Evolutionary conservation across 768 basidiomycete genomes (phyloP).

Genomic region (Asterophora lycoperdoides): DNA sequence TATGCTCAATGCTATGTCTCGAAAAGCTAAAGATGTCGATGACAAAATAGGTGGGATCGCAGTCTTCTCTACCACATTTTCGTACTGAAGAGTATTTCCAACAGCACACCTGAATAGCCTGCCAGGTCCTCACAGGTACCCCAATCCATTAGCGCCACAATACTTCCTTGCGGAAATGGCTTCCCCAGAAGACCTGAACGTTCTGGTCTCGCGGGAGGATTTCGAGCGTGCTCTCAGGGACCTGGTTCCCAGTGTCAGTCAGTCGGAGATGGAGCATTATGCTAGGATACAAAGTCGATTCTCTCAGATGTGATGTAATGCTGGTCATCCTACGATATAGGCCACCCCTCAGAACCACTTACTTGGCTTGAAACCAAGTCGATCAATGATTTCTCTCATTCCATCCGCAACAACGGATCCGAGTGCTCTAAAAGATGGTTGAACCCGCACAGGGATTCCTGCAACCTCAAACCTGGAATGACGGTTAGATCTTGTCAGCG

Average conservation of each 20-base stretch:
- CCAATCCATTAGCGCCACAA: constrained; percentile 76
- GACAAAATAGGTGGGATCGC: constrained; percentile 55
- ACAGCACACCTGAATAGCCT: constrained; percentile 46
- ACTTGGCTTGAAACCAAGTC: constrained; percentile 49
- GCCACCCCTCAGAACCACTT: constrained; percentile 48
- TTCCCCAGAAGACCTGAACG: constrained; percentile 57
- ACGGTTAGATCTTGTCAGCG: not conserved
- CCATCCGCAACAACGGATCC: constrained; percentile 43
- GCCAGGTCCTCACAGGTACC: constrained; percentile 41
- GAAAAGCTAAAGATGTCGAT: constrained; percentile 80
- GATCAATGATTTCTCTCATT: constrained; percentile 52
- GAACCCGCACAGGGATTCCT: constrained; percentile 44
- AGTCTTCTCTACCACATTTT: not conserved
- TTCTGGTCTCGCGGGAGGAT: constrained; percentile 72
- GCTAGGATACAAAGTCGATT: constrained; percentile 66
- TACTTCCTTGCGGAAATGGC: constrained; percentile 89
- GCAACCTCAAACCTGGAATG: constrained; percentile 40
- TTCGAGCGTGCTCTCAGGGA: constrained; percentile 70
- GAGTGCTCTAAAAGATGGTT: constrained; percentile 36
- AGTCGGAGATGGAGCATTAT: constrained; percentile 85
- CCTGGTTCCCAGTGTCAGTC: constrained; percentile 78
- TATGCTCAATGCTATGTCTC: constrained; percentile 90
- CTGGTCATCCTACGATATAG: not conserved
- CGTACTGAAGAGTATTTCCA: not conserved
- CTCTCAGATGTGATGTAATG: constrained; percentile 29